Evolutionary conservation across 371 early-diverging fungal species (phyloP), one percentile per base, ranked within the genome.

Genomic region (Zychaea mexicana): DNA sequence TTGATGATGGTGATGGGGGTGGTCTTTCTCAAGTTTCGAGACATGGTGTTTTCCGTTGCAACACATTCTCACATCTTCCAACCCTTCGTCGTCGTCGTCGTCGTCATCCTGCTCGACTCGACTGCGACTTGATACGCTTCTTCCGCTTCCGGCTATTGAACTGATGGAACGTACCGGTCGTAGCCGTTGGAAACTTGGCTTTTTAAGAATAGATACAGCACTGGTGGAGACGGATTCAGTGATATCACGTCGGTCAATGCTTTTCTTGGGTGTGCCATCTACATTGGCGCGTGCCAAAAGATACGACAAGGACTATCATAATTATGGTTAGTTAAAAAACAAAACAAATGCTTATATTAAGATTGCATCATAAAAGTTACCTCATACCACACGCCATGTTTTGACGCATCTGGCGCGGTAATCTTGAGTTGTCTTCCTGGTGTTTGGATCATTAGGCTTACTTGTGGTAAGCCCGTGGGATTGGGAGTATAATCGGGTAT

Each of bases 341-440:
- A n/a, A n/a, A n/a, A n/a, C n/a, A n/a, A n/a, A n/a, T n/a, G n/a
- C n/a, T 33, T 33, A 33, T 33, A 33, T 24, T 52, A 52, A 9
- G 6, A 2, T 9, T 60, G n/a, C 15, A 13, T 15, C 4, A 22
- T 33, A 30, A 22, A 47, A 12, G 15, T 66, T 74, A 76, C 80
- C 69, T 77, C 78, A 49, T 73, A 65, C 93, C 93, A 92, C 33
- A 81, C 70, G 13, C 89, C 86, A 62, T 92, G 93, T 38, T 85
- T 84, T 15, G 83, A 81, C 54, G 84, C 81, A 13, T 74, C 82
- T 5, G 81, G 82, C 1, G 93, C 93, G 46, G 84, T 91, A 68
- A 92, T 60, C 70, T 90, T 90, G 62, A 92, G 68, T 67, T 86
- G 84, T 27, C 91, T 84, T 49, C 76, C 82, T 19, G 79, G 79